phyloP scores from a whole-genome alignment of 352 stramenopile genomes.

The Blastocystis sp. region DNA sequence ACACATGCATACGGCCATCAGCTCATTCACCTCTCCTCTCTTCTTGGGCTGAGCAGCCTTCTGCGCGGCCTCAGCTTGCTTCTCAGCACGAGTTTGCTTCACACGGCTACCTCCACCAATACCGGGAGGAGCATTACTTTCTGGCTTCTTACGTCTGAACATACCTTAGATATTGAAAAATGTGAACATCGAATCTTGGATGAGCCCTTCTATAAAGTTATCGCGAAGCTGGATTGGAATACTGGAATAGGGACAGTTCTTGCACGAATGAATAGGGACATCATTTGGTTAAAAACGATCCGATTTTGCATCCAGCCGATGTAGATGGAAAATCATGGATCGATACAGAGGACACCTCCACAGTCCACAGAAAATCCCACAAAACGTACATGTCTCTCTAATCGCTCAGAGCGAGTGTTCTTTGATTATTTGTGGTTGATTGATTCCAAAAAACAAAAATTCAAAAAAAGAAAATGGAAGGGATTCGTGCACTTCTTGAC shows the following conservation, averaged over 20 bases:
- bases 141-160: conserved; percentile 53
- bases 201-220: neutral
- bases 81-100: conserved; percentile 58
- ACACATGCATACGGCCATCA: conserved; percentile 69
- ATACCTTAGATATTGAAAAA: conserved; percentile 10
- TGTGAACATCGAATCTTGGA: neutral
- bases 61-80: conserved; percentile 49
- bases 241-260: neutral
- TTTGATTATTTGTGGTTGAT: no score
- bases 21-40: conserved; percentile 87
- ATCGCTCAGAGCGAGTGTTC: no score
- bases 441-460: no score
- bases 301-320: neutral
- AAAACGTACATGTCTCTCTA: no score
- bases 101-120: conserved; percentile 62
- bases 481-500: conserved; percentile 33
- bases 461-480: conserved; percentile 54
- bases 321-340: neutral
- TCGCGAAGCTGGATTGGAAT: neutral
- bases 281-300: neutral
- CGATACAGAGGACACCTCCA: neutral
- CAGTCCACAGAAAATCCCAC: no score
- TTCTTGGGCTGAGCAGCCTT: conserved; percentile 70
- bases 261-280: neutral
- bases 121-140: conserved; percentile 62